Base-by-base conservation (phyloP, 441 rosid genomes). In the Cnidoscolus chayamansa region DNA sequence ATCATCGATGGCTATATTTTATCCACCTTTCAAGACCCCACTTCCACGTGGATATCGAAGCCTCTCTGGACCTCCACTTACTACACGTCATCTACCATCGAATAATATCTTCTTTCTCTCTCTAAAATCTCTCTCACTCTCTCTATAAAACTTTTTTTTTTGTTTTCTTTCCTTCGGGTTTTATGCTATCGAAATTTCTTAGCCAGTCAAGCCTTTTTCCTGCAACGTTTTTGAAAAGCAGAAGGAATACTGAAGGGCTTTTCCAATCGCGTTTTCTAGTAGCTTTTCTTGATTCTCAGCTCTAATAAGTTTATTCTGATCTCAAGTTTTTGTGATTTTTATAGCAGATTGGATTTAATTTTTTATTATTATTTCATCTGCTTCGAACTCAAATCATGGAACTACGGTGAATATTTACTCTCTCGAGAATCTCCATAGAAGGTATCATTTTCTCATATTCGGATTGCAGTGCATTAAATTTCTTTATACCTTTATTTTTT, bases 61-160 rank as follows among this genome's bases (percentile, higher is more conserved):
- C 43, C 32, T 57, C 72, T 67, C 67, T 73, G 74, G 72, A 78
- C 81, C 86, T 71, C 75, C 77, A 67, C 32, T 71, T 67, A 49
- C 45, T 72, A 80, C 89, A 86, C 79, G 88, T 83, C 87, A 84
- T 63, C 79, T 30, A 17, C n/a, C 25, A 72, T 30, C 58, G 30
- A 77, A 66, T 79, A 83, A 81, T 82, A 85, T 84, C 84, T 86
- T 77, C 83, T 51, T 40, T 40, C 80, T 67, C 77, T 3, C 68
- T 68, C 62, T 50, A 48, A 32, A 67, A 61, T 25, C 45, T 31
- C 65, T 61, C 48, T 16, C 64, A 16, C 56, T 67, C 64, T 59
- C 72, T 64, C 65, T 17, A 25, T 25, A 74, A 31, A 61, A 49
- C 40, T 55, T 70, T 68, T 53, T 55, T 71, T 71, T 74, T 56